Evolutionary conservation across 2,329 filamentous ascomycete genomes (phyloP), one percentile per base, ranked within the genome.

Genomic region (Bipolaris cookei): DNA sequence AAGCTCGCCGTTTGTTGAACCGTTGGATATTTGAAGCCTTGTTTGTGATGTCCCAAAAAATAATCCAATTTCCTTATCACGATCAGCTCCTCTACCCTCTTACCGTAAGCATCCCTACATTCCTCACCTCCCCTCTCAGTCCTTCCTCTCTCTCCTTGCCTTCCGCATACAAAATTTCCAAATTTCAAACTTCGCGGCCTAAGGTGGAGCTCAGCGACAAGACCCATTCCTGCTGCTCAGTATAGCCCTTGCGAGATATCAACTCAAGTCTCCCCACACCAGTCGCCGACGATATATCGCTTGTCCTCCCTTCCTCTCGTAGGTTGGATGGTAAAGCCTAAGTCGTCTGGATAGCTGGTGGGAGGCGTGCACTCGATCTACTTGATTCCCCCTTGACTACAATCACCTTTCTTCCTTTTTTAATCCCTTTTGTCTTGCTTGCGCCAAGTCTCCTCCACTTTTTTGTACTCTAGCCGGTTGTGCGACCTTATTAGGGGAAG

Each of bases 151-250:
- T 46, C 41, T n/a, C 43, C 23, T 38, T 25, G 10, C 14, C 30
- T 20, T n/a, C n/a, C 13, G 11, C 37, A 11, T 14, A 10, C 23
- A 11, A 14, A 3, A 25, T 16, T n/a, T 32, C 16, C 23, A 14
- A 10, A 18, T 35, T 7, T 16, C 13, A 43, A 51, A 39, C 50
- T 23, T 77, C 80, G 80, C 80, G 79, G 76, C 76, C 72, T 70
- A 75, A 81, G 80, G 81, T 82, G 79, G 81, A 82, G 81, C 79
- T 78, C 76, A 77, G 78, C 66, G 79, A 81, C 78, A 75, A 81
- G 79, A 73, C 68, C 71, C 76, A 80, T 81, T 80, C 80, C 80
- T 80, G 76, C 68, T 79, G 80, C 80, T 82, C 81, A 81, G 81
- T 83, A 83, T 81, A 75, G 77, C 76, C 78, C 77, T 77, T 32